Evolutionary conservation across 805 yeast genomes (phyloP), one percentile per base, ranked within the genome.

Genomic region (Candida germanica): DNA sequence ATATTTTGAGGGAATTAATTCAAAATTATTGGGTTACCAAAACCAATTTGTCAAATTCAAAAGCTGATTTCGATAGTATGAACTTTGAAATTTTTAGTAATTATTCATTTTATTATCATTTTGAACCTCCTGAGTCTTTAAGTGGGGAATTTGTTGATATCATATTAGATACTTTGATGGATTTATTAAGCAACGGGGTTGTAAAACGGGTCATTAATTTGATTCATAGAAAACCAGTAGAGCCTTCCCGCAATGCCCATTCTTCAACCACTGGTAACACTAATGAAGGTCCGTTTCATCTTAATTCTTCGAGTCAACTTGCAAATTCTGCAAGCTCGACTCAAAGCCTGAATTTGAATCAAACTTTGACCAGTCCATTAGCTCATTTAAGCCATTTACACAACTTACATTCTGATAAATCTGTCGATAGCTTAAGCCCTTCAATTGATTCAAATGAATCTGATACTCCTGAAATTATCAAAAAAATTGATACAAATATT

Each of bases 401-500:
- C 11, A 29, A 12, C 13, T 12, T 20, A n/a, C 20, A n/a, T 12
- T 18, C 29, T 5, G 39, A 32, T 16, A 35, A 28, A 9, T 22
- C 23, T 8, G 13, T 25, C n/a, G 22, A 16, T 2, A 31, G 33
- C 18, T 29, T 26, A 7, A n/a, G 18, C 6, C 20, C 14, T 17
- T 10, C 33, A 9, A 8, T 23, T 11, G 8, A 19, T 22, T 17
- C 8, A 13, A 13, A 22, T 6, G 38, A 35, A 13, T 15, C 24
- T 14, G 38, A 35, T 10, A 18, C 17, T 3, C 8, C 23, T 5
- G 17, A 13, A 12, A 26, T 35, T 6, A 35, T 45, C 2, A 44
- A 44, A 9, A 64, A 60, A 21, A 61, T 67, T 27, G 72, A 67
- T 46, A 34, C 38, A n/a, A 48, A 57, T 35, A 43, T 59, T 12